Evolutionary conservation across 2,329 filamentous ascomycete species (phyloP).

Genomic region (Fusarium subglutinans): DNA sequence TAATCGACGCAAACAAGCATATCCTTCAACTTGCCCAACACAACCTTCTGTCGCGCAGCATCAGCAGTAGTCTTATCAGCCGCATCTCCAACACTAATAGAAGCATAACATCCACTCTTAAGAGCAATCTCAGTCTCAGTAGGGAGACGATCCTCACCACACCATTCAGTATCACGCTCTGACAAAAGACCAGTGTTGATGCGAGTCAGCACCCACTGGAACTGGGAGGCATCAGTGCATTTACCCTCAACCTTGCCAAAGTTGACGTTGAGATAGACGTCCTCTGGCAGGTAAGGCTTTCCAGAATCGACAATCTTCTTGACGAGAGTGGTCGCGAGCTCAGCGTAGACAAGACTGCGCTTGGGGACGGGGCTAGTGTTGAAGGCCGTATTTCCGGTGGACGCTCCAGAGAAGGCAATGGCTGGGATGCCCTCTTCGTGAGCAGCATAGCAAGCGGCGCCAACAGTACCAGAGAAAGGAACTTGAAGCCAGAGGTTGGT

Average conservation of each 20-base stretch:
- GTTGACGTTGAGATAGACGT: constrained; percentile 75
- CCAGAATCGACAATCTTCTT: constrained; percentile 63
- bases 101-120: constrained; percentile 65
- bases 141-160: constrained; percentile 64
- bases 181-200: constrained; percentile 66
- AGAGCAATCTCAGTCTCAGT: constrained; percentile 64
- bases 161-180: constrained; percentile 65
- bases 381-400: constrained; percentile 62
- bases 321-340: constrained; percentile 68
- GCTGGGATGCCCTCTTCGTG: constrained; percentile 65
- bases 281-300: constrained; percentile 69
- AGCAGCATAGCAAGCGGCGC: constrained; percentile 68
- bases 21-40: constrained; percentile 46
- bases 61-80: constrained; percentile 65
- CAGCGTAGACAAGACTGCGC: constrained; percentile 69
- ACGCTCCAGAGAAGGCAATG: constrained; percentile 72
- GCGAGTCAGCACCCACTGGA: constrained; percentile 71
- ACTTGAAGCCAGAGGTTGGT: constrained; percentile 65
- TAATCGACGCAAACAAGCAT: constrained; percentile 44
- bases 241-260: constrained; percentile 63
- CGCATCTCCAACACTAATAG: constrained; percentile 70
- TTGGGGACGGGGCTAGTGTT: constrained; percentile 61
- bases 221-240: constrained; percentile 63
- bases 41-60: constrained; percentile 43
- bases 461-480: constrained; percentile 73